Percentiles rank a stretch among this genome's conserved stretches.
Evolutionary conservation across 1,284 basidiomycete species (phyloP).

Genomic region (Sphaerobolus stellatus): DNA sequence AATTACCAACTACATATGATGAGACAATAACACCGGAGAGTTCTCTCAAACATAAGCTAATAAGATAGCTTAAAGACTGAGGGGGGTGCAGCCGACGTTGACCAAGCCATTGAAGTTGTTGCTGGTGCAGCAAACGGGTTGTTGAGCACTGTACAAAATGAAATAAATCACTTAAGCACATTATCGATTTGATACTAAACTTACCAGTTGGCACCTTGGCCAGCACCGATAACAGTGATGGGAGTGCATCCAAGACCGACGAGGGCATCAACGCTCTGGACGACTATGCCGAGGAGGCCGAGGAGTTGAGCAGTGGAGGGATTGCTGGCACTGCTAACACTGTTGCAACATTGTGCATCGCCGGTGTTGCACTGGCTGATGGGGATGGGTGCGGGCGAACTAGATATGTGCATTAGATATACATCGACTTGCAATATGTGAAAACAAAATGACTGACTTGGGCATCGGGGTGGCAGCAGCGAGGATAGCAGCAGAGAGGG

Average conservation of each 20-base stretch:
- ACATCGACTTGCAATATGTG: too few relatives aligned
- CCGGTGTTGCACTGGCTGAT: constrained; percentile 28
- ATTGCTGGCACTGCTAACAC: constrained; percentile 20
- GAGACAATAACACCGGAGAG: too few relatives aligned
- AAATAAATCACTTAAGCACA: constrained; percentile 15
- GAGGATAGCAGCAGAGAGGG: too few relatives aligned
- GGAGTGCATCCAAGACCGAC: constrained; percentile 29
- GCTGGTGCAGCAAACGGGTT: constrained; percentile 32
- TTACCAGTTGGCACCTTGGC: too few relatives aligned
- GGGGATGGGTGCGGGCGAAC: too few relatives aligned
- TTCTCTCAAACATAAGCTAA: too few relatives aligned
- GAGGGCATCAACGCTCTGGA: constrained; percentile 22
- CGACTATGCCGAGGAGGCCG: constrained; percentile 21
- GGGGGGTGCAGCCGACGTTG: constrained; percentile 40
- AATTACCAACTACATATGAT: too few relatives aligned
- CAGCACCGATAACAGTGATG: too few relatives aligned
- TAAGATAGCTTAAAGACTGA: constrained; percentile 37
- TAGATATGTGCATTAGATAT: too few relatives aligned
- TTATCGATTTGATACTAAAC: too few relatives aligned
- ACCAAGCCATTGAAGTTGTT: constrained; percentile 35
- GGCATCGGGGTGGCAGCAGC: too few relatives aligned
- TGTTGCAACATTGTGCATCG: constrained; percentile 31
- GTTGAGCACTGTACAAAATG: constrained; percentile 15
- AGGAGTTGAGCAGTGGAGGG: constrained; percentile 15
- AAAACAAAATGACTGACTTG: too few relatives aligned